Evolutionary conservation across 75 land plant genomes (phyloP).

Genomic region (Larix kaempferi): DNA sequence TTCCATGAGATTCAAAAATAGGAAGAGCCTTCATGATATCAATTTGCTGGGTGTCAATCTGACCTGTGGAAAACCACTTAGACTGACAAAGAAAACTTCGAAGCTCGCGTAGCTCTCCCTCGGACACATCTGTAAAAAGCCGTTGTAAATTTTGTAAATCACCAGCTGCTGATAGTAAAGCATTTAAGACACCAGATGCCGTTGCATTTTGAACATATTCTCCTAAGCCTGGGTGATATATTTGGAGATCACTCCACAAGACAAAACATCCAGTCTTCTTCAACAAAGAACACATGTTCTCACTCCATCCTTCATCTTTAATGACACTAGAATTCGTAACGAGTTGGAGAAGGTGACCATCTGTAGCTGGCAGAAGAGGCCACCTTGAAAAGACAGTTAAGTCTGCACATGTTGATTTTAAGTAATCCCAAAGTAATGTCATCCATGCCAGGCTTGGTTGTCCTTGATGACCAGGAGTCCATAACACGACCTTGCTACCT

Average conservation of each 20-base stretch:
- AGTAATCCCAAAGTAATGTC: conserved; percentile 68
- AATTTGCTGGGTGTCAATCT: conserved; percentile 41
- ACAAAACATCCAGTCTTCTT: conserved; percentile 62
- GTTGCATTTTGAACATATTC: conserved; percentile 77
- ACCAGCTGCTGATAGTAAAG: conserved; percentile 52
- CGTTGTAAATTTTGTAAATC: conserved; percentile 27
- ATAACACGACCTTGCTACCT: conserved; percentile 47
- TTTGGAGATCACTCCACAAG: conserved; percentile 48
- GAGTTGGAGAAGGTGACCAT: conserved; percentile 56
- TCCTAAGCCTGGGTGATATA: conserved; percentile 67
- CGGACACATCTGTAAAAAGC: conserved; percentile 42
- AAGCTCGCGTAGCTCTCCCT: conserved; percentile 74
- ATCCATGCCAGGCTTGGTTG: conserved; percentile 89
- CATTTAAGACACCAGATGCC: conserved; percentile 74
- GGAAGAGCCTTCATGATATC: conserved; percentile 65
- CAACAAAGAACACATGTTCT: conserved; percentile 77
- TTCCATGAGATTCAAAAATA: conserved; percentile 74
- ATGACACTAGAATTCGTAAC: conserved; percentile 59
- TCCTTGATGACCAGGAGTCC: conserved; percentile 56
- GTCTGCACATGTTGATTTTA: conserved; percentile 55
- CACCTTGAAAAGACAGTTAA: conserved; percentile 67
- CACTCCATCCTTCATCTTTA: conserved; percentile 88
- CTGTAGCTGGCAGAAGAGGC: conserved; percentile 81
- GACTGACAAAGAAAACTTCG: conserved; percentile 81
- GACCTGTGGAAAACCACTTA: conserved; percentile 71